phyloP scores from a whole-genome alignment of 371 early-diverging fungal species.

The Mortierella sp. region DNA sequence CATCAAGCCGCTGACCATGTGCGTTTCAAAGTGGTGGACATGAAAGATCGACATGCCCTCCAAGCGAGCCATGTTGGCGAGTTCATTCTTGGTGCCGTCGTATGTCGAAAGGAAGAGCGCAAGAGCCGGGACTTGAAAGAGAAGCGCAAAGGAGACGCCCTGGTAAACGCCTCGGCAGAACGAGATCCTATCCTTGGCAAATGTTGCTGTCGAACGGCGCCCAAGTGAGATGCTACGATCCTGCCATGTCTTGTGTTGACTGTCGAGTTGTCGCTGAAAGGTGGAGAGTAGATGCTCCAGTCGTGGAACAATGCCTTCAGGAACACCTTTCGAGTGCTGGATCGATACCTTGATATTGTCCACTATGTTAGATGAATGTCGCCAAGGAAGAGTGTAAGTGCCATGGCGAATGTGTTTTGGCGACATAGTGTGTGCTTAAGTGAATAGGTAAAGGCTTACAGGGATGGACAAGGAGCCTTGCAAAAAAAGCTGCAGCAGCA shows the following conservation, averaged over 20 bases:
- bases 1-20: slow-evolving; percentile 40
- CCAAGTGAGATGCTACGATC: not conserved
- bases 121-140: slow-evolving; percentile 48
- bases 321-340: slow-evolving; percentile 13
- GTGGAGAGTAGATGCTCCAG: slow-evolving; percentile 17
- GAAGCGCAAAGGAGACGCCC: slow-evolving; percentile 32
- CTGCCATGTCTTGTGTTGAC: slow-evolving; percentile 16
- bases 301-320: slow-evolving; percentile 19
- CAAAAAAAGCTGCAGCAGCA: slow-evolving; percentile 48
- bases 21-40: slow-evolving; percentile 28
- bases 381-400: not conserved
- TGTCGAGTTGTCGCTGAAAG: slow-evolving; percentile 20
- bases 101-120: slow-evolving; percentile 50
- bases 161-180: slow-evolving; percentile 37
- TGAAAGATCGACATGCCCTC: slow-evolving; percentile 18
- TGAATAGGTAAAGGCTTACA: slow-evolving; percentile 28
- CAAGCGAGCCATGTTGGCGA: slow-evolving; percentile 16
- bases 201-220: not conserved
- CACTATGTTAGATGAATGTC: slow-evolving; percentile 16
- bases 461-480: slow-evolving; percentile 52
- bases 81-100: slow-evolving; percentile 35
- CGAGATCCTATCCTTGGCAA: slow-evolving; percentile 11
- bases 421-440: not conserved
- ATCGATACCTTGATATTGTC: slow-evolving; percentile 35
- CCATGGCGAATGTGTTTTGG: not conserved